Percentiles rank a stretch among this genome's conserved stretches.
Conservation (phyloP, 2,329 filamentous ascomycete species). For the Epichloe baconii region DNA sequence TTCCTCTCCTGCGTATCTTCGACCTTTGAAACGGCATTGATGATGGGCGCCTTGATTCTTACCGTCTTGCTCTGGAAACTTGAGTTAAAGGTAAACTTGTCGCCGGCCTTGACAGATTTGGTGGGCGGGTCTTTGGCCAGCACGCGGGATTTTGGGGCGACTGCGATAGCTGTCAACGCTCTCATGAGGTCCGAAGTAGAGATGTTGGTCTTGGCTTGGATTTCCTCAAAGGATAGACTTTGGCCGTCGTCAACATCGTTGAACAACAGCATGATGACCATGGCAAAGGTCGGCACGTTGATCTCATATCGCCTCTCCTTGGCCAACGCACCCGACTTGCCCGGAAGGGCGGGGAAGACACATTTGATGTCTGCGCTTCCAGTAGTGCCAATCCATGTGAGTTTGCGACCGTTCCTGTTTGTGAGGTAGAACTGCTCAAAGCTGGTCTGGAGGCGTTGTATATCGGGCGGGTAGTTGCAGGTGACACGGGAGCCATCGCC, state of each 20-base stretch:
- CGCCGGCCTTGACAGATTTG: constrained; percentile 62
- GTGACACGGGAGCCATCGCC: constrained; percentile 26
- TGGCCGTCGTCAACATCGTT: constrained; percentile 53
- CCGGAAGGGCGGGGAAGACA: constrained; percentile 56
- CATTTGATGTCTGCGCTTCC: constrained; percentile 82
- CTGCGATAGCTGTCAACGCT: constrained; percentile 68
- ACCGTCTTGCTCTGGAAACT: constrained; percentile 70
- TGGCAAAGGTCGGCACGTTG: constrained; percentile 83
- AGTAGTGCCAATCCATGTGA: constrained; percentile 63
- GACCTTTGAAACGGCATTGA: constrained; percentile 70
- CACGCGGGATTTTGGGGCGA: constrained; percentile 72
- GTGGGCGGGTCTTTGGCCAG: constrained; percentile 68
- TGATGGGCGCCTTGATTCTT: constrained; percentile 80
- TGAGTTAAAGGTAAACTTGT: constrained; percentile 72
- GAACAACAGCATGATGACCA: constrained; percentile 82
- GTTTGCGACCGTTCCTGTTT: constrained; percentile 74
- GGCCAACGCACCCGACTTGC: constrained; percentile 49
- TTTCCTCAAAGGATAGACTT: constrained; percentile 55
- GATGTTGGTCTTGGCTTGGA: constrained; percentile 72
- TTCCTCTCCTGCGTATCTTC: constrained; percentile 59
- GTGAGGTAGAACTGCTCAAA: constrained; percentile 83
- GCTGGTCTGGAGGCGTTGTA: constrained; percentile 65
- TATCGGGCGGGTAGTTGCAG: constrained; percentile 62
- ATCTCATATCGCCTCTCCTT: constrained; percentile 72
- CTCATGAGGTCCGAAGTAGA: constrained; percentile 59